Percentiles rank a stretch among this genome's conserved stretches.
These are phyloP conservation scores for Cytospora mali DNA, from an alignment of 2,329 filamentous ascomycete species.

Conservation along the genomic window DNA sequence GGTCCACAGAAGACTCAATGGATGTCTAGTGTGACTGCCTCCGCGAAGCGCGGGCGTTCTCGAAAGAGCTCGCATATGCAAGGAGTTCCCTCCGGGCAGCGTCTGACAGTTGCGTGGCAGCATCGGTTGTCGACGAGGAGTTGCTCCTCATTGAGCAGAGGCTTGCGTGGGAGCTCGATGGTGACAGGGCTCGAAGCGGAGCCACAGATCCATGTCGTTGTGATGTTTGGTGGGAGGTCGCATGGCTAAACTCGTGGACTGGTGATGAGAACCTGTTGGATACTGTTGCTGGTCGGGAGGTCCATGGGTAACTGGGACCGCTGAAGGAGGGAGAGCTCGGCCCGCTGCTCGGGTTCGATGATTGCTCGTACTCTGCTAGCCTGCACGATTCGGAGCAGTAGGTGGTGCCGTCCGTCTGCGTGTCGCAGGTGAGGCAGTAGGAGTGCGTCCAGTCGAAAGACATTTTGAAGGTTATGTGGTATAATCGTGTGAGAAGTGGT, in stretches of 20 bases:
- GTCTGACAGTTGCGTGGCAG: slow-evolving; percentile 66
- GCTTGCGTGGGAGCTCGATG: slow-evolving; percentile 82
- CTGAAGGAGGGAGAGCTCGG: slow-evolving; percentile 59
- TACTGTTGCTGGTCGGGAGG: slow-evolving; percentile 36
- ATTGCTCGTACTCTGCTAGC: slow-evolving; percentile 80
- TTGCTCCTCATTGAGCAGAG: slow-evolving; percentile 76
- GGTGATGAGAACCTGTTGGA: slow-evolving; percentile 65
- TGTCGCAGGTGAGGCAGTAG: slow-evolving; percentile 93
- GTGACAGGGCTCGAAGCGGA: slow-evolving; percentile 53
- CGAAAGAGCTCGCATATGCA: slow-evolving; percentile 86
- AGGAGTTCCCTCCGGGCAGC: slow-evolving; percentile 78
- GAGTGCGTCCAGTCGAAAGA: slow-evolving; percentile 78
- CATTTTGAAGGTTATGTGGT: slow-evolving; percentile 44
- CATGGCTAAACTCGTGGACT: slow-evolving; percentile 75
- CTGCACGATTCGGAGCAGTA: slow-evolving; percentile 95
- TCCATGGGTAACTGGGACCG: slow-evolving; percentile 54
- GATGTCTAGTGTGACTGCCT: slow-evolving; percentile 56
- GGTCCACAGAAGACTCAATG: slow-evolving; percentile 33
- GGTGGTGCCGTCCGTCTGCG: slow-evolving; percentile 76
- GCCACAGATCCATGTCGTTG: slow-evolving; percentile 45
- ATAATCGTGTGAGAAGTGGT: neutral
- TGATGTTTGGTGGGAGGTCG: slow-evolving; percentile 42
- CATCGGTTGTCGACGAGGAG: slow-evolving; percentile 55
- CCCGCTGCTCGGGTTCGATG: slow-evolving; percentile 56
- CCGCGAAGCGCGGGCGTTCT: slow-evolving; percentile 70